Base-by-base conservation (phyloP, 495 filamentous ascomycete genomes). In the Hamigera avellanea region DNA sequence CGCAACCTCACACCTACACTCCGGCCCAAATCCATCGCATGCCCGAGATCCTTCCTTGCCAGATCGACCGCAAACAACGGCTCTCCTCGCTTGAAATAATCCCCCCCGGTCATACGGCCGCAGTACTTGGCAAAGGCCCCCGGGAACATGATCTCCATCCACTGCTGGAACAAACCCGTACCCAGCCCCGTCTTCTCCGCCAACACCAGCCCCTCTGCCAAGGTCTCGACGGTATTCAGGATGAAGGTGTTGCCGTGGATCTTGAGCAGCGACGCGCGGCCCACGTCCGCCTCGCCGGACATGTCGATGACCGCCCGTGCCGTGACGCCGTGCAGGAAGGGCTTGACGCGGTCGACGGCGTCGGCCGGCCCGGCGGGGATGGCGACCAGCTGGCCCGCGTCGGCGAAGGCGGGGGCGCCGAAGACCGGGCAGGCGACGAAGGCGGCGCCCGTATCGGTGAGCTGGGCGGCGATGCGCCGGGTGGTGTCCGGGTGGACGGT, bases 401-500 rank as follows among this genome's bases (percentile, higher is more conserved):
- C 80, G 10, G 83, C 86, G 68, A 81, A 80, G 32, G 78, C 73
- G 3, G 86, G 83, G 1, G 83, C 81, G 8, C 86, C 86, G 51
- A 93, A 93, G 15, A 93, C 66, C 6, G 86, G 86, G 40, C 77
- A 83, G 6, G 82, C 78, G 18, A 93, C 73, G 57, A 93, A 91
- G 26, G 76, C 60, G 0, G 72, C 85, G n/a, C 6, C 80, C 81
- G 15, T 68, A 68, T 1, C 52, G 66, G 2, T 55, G 44, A 83
- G 64, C 3, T 54, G 59, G 38, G 72, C 60, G 29, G 78, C 75
- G 4, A 83, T 46, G 31, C 57, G 60, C 28, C 81, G 69, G 2
- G 85, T 83, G 16, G 83, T 91, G 28, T 87, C 79, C 0, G 88
- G 86, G 56, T 88, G 80, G 25, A 95, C 76, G 30, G 87, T 95